Conservation (phyloP, 2,329 filamentous ascomycete genomes). For the Chrysosporium queenslandicum region DNA sequence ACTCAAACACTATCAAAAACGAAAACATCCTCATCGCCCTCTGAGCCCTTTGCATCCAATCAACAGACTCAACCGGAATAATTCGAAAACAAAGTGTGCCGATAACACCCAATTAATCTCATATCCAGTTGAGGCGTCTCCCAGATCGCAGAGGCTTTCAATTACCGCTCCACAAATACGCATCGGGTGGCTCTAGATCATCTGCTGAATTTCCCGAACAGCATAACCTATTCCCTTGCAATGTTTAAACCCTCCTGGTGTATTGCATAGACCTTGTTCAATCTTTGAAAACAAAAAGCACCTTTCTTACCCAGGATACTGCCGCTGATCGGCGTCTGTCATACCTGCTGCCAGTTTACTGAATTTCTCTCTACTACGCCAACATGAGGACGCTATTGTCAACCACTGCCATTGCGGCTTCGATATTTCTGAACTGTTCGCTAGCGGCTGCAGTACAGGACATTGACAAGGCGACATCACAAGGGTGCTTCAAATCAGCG, state of each 20-base stretch:
- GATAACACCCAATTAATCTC: background rate
- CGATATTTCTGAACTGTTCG: slow-evolving; percentile 3
- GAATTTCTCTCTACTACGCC: no score
- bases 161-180: no score
- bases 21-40: no score
- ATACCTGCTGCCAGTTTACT: no score
- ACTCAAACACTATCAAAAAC: background rate
- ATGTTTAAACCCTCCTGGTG: background rate
- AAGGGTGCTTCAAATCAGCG: slow-evolving; percentile 45
- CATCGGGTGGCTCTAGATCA: no score
- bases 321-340: no score
- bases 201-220: no score
- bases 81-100: background rate
- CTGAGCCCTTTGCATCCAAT: background rate
- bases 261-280: background rate
- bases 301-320: background rate
- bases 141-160: no score
- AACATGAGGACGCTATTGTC: slow-evolving; percentile 11
- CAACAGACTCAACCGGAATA: background rate
- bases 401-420: slow-evolving; percentile 10
- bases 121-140: no score
- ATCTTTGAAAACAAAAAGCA: no score
- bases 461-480: slow-evolving; percentile 7
- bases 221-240: background rate
- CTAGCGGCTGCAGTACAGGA: background rate